Evolutionary conservation across 768 basidiomycete genomes (phyloP).

Genomic region (Xerocomellus dryophilus): DNA sequence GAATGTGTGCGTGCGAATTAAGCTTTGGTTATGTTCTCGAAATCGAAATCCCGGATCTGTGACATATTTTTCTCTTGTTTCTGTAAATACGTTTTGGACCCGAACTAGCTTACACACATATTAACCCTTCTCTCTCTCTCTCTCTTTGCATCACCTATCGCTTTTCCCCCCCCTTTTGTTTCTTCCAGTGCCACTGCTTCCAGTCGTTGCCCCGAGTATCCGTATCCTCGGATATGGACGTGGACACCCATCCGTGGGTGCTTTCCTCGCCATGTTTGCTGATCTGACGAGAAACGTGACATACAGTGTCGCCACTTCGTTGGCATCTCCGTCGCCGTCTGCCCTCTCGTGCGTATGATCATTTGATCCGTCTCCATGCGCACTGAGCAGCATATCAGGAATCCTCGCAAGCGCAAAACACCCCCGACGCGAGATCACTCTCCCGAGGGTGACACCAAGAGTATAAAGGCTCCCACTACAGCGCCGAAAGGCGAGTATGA

Average conservation of each 20-base stretch:
- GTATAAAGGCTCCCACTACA: conserved; percentile 9
- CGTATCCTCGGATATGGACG: conserved; percentile 21
- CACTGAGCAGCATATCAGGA: conserved; percentile 22
- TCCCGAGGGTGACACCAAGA: conserved; percentile 12
- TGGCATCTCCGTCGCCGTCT: conserved; percentile 15
- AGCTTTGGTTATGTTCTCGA: conserved; percentile 39
- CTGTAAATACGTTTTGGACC: conserved; percentile 40
- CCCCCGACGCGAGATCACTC: conserved; percentile 27
- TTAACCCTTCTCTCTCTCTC: conserved; percentile 28
- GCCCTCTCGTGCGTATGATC: conserved; percentile 20
- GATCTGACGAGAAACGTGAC: conserved; percentile 17
- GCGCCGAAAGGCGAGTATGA: conserved; percentile 54
- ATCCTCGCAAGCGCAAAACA: conserved; percentile 41
- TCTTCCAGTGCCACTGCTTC: conserved; percentile 2
- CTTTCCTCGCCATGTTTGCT: background rate
- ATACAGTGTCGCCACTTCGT: conserved; percentile 11
- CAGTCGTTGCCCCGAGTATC: conserved; percentile 1
- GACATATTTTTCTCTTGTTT: conserved; percentile 40
- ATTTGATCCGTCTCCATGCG: conserved; percentile 17
- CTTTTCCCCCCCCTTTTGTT: conserved; percentile 6
- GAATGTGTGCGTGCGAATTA: conserved; percentile 34
- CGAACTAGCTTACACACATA: conserved; percentile 36
- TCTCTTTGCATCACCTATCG: conserved; percentile 13
- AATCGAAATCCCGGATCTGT: conserved; percentile 40
- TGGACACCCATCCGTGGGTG: conserved; percentile 19